A percentile compares a stretch with the other conserved stretches of the same genome.
Conservation (phyloP, 1,139 yeast genomes). For the Kurtzmaniella quercitrusa region DNA sequence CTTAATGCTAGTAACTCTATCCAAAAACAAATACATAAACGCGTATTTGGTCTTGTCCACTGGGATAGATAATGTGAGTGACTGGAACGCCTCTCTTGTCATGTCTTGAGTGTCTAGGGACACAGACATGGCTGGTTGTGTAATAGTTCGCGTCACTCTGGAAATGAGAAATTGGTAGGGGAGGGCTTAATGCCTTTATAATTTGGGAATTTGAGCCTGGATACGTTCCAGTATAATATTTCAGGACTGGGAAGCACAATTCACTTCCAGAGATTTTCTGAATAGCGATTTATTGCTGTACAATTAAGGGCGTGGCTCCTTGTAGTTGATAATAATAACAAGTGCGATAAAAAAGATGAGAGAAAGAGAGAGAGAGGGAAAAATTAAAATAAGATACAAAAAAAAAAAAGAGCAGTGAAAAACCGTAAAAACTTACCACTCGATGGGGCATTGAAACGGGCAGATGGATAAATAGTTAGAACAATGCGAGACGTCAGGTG, state of each 20-base stretch:
- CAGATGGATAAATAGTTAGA: background rate
- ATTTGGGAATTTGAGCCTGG: no score
- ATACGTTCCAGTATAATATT: no score
- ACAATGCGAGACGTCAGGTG: no score
- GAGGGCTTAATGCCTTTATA: no score
- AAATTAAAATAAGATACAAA: no score
- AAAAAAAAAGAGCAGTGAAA: background rate
- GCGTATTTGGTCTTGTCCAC: constrained; percentile 23
- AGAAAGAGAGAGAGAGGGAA: no score
- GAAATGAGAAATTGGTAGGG: no score
- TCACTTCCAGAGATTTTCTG: background rate
- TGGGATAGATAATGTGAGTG: constrained; percentile 26
- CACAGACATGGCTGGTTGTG: constrained; percentile 2
- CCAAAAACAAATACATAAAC: constrained; percentile 21
- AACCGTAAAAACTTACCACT: background rate
- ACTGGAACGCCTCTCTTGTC: constrained; percentile 16
- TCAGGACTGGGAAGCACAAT: background rate
- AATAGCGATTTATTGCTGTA: background rate
- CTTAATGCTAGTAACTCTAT: constrained; percentile 18
- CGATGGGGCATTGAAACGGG: background rate
- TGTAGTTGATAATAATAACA: background rate
- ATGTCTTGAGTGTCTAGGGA: constrained; percentile 6
- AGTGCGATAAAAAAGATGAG: background rate
- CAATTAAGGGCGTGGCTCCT: background rate
- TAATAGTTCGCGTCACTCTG: background rate